These are phyloP conservation scores for Phytophthora macrochlamydospora DNA, from an alignment of 352 stramenopile species.

Conservation along the genomic window DNA sequence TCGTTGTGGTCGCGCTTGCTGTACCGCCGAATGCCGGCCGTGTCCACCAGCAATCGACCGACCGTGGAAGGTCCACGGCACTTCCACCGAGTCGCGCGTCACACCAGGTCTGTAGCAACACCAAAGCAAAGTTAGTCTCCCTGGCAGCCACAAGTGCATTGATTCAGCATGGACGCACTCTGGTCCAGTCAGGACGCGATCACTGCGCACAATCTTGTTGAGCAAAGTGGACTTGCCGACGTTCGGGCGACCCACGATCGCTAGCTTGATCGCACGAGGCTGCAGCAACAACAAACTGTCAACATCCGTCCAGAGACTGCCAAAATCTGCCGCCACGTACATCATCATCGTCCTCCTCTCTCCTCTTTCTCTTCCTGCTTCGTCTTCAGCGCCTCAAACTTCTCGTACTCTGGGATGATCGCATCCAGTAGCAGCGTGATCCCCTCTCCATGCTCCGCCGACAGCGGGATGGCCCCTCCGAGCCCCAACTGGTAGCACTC, in stretches of 20 bases:
- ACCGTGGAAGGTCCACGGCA: conserved; percentile 77
- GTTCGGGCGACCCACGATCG: conserved; percentile 81
- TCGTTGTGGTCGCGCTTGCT: conserved; percentile 86
- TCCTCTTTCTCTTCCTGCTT: conserved; percentile 28
- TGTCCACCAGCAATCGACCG: conserved; percentile 82
- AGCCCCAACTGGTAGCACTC: conserved; percentile 82
- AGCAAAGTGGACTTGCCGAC: conserved; percentile 85
- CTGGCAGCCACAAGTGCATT: conserved; percentile 6
- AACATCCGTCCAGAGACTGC: not conserved
- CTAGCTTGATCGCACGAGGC: conserved; percentile 72
- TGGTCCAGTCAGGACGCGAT: conserved; percentile 80
- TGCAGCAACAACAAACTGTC: conserved; percentile 23
- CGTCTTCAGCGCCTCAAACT: conserved; percentile 60
- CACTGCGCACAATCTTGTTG: conserved; percentile 82
- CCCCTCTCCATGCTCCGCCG: conserved; percentile 79
- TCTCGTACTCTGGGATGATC: conserved; percentile 75
- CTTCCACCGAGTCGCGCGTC: conserved; percentile 83
- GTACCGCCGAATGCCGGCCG: conserved; percentile 80
- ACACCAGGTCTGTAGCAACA: conserved; percentile 61
- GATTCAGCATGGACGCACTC: conserved; percentile 50
- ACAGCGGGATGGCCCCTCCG: conserved; percentile 70
- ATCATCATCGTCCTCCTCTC: conserved; percentile 53
- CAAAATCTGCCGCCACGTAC: conserved; percentile 19
- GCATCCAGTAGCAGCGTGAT: conserved; percentile 71
- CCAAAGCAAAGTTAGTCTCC: not conserved